Percentiles rank a stretch among this genome's conserved stretches.
These are phyloP conservation scores for Calonectria leucothoes DNA, from an alignment of 2,329 filamentous ascomycete genomes.

Conservation along the genomic window DNA sequence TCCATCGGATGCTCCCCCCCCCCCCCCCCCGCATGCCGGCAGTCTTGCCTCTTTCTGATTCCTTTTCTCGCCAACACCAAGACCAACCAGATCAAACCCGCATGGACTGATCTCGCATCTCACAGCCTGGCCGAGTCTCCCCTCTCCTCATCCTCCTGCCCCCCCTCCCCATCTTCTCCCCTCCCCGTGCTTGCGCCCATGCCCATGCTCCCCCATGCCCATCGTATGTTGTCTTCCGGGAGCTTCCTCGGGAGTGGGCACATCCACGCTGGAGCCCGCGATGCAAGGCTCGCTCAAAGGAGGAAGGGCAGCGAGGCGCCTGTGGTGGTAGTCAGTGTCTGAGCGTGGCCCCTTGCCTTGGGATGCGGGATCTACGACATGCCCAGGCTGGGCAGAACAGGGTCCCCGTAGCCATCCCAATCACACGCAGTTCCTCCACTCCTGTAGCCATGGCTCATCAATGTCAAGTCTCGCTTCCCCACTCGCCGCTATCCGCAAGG, in stretches of 20 bases:
- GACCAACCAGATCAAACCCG: neutral
- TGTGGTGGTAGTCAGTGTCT: neutral
- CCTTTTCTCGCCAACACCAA: neutral
- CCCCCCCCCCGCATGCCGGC: slow-evolving; percentile 1
- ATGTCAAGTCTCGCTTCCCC: slow-evolving; percentile 14
- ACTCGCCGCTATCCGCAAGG: slow-evolving; percentile 14
- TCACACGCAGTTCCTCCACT: neutral
- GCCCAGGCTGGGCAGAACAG: slow-evolving; percentile 12
- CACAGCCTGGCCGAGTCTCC: neutral
- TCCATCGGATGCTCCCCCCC: no score
- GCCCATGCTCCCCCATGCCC: neutral
- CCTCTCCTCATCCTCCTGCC: neutral
- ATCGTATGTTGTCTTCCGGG: neutral
- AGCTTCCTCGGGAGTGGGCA: slow-evolving; percentile 2
- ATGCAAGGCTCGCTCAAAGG: slow-evolving; percentile 10
- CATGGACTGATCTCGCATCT: slow-evolving; percentile 3
- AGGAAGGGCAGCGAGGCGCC: slow-evolving; percentile 7
- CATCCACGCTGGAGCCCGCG: neutral
- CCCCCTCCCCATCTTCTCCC: neutral
- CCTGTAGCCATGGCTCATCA: neutral
- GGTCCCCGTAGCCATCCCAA: slow-evolving; percentile 11
- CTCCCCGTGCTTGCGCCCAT: neutral
- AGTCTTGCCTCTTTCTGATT: neutral
- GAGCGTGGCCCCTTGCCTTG: slow-evolving; percentile 17
- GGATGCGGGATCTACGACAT: slow-evolving; percentile 32